These are phyloP conservation scores for Paraleonurus japonicus DNA, from an alignment of 257 asterid genomes.

Conservation along the genomic window DNA sequence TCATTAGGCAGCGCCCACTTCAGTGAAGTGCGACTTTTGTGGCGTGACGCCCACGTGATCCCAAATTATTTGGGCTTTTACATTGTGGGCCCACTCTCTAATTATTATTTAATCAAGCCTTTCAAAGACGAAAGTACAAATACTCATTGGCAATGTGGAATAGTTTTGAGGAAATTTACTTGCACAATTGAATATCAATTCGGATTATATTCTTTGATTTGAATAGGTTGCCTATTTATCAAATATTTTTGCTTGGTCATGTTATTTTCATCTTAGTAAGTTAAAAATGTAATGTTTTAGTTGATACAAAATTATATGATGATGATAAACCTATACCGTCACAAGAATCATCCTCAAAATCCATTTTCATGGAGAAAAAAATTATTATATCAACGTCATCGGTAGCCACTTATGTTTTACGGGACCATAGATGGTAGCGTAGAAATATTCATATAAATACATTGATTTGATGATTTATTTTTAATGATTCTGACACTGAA, in stretches of 20 bases:
- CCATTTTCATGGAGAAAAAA: too few relatives aligned
- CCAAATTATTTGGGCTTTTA: constrained; percentile 17
- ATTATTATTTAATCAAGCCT: constrained; percentile 16
- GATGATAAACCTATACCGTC: too few relatives aligned
- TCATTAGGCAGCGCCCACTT: constrained; percentile 22
- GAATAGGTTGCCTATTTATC: too few relatives aligned
- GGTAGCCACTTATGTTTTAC: neutral
- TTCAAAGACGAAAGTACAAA: neutral
- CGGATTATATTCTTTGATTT: neutral
- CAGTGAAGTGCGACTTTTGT: constrained; percentile 19
- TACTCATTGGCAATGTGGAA: constrained; percentile 3
- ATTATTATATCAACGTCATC: neutral
- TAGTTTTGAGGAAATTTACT: neutral
- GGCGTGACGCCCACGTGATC: constrained; percentile 29
- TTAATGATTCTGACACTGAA: neutral
- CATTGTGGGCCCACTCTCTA: constrained; percentile 21
- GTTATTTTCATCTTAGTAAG: neutral
- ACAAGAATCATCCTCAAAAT: too few relatives aligned
- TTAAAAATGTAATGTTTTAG: too few relatives aligned
- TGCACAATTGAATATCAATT: neutral
- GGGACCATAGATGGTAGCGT: neutral
- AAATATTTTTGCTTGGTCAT: neutral
- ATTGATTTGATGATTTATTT: neutral
- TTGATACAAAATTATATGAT: too few relatives aligned
- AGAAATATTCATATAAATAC: neutral